Conservation (phyloP, 352 stramenopile genomes). For the Globisporangium rhizosaccharum region DNA sequence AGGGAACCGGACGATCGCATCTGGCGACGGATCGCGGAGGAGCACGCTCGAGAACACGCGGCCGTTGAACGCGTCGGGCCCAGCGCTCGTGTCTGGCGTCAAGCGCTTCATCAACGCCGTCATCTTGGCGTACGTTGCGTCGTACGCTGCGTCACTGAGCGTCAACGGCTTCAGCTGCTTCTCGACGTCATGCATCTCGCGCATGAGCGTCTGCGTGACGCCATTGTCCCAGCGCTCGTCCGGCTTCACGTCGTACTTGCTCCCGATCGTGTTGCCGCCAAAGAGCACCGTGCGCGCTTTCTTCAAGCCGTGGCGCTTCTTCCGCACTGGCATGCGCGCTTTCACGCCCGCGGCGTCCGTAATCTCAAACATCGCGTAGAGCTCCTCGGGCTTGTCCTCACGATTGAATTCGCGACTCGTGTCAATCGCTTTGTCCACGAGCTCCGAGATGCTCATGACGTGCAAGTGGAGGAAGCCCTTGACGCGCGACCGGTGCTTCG, state of each 20-base stretch:
- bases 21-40: constrained; percentile 29
- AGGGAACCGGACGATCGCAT: constrained; percentile 40
- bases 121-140: constrained; percentile 14
- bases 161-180: constrained; percentile 16
- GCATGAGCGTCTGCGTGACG: constrained; percentile 28
- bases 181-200: constrained; percentile 21
- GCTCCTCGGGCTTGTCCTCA: constrained; percentile 24
- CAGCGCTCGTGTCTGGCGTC: constrained; percentile 1
- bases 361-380: constrained; percentile 45
- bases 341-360: constrained; percentile 19
- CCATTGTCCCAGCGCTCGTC: constrained; percentile 37
- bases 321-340: constrained; percentile 7
- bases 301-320: constrained; percentile 3
- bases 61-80: constrained; percentile 15
- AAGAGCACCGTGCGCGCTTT: constrained; percentile 19
- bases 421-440: constrained; percentile 28
- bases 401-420: constrained; percentile 27
- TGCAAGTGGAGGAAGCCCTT: constrained; percentile 36
- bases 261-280: constrained; percentile 14
- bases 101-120: constrained; percentile 20
- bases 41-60: constrained; percentile 36
- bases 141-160: not conserved
- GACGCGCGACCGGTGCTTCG: constrained; percentile 22
- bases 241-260: constrained; percentile 18
- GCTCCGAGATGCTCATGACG: constrained; percentile 31